A percentile compares a stretch with the other conserved stretches of the same genome.
Evolutionary conservation across 306 rosid species (phyloP).

Genomic region (Glycine tomentella): DNA sequence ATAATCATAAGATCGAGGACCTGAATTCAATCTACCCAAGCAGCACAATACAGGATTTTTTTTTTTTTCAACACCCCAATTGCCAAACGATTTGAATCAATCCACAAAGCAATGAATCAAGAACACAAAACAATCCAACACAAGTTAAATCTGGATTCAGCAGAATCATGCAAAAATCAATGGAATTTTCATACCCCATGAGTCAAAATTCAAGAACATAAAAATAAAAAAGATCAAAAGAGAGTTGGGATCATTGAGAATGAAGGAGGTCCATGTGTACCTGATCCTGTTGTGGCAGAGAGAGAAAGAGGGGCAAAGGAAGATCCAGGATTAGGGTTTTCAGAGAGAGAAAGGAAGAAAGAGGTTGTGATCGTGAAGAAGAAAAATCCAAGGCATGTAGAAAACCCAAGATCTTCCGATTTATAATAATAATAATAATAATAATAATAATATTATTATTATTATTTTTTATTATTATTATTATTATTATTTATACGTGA

Average conservation of each 20-base stretch:
- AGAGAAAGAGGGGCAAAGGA: constrained; percentile 46
- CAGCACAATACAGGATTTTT: constrained; percentile 45
- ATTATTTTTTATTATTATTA: too few relatives aligned
- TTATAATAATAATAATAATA: constrained; percentile 20
- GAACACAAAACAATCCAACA: constrained; percentile 27
- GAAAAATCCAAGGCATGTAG: constrained; percentile 58
- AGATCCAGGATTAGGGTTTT: constrained; percentile 78
- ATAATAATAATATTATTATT: too few relatives aligned
- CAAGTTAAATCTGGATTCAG: constrained; percentile 49
- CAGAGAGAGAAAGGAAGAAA: constrained; percentile 40
- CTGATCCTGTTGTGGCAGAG: constrained; percentile 60
- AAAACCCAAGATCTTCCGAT: constrained; percentile 47
- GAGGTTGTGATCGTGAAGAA: constrained; percentile 44
- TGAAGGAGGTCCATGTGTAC: constrained; percentile 50
- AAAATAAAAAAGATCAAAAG: background rate
- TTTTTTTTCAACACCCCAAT: constrained; percentile 18
- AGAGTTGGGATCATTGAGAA: constrained; percentile 30
- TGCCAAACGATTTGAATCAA: constrained; percentile 41
- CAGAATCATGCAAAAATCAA: constrained; percentile 52
- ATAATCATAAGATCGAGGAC: constrained; percentile 43
- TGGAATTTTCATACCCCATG: constrained; percentile 31
- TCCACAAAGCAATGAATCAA: constrained; percentile 43
- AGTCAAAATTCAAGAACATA: constrained; percentile 38
- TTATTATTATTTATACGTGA: too few relatives aligned
- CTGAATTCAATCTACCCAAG: constrained; percentile 36